Conservation (phyloP, 768 basidiomycete genomes). For the Tephrocybe rancida region DNA sequence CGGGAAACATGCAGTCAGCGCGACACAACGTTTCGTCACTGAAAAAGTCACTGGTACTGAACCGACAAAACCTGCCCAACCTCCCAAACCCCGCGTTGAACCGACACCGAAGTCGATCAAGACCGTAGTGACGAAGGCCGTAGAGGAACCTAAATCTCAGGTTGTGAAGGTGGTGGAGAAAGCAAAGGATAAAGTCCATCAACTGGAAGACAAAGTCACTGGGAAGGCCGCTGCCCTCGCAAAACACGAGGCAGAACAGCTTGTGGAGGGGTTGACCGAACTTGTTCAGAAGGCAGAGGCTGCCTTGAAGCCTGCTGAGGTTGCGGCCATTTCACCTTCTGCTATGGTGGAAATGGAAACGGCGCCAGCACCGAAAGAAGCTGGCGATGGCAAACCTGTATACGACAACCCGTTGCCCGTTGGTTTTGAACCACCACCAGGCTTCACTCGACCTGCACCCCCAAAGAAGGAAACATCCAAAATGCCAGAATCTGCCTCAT, state of each 20-base stretch:
- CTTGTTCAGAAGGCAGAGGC: conserved; percentile 75
- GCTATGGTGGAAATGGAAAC: conserved; percentile 9
- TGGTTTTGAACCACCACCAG: conserved; percentile 93
- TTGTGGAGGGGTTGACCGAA: conserved; percentile 66
- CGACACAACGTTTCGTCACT: conserved; percentile 52
- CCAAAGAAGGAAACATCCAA: conserved; percentile 41
- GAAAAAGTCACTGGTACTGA: conserved; percentile 50
- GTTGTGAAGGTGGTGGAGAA: conserved; percentile 43
- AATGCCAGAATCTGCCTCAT: conserved; percentile 28
- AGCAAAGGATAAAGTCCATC: conserved; percentile 51
- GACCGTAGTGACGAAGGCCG: conserved; percentile 35
- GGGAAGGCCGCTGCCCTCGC: conserved; percentile 18
- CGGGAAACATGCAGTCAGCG: conserved; percentile 48
- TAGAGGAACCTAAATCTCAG: conserved; percentile 46
- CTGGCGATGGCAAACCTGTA: conserved; percentile 36
- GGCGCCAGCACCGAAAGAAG: not conserved
- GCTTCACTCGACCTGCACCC: conserved; percentile 68
- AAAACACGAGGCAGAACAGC: conserved; percentile 31
- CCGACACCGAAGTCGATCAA: conserved; percentile 44
- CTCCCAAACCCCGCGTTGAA: conserved; percentile 28
- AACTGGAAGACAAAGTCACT: conserved; percentile 21
- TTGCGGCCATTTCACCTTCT: conserved; percentile 19
- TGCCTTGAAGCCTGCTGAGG: conserved; percentile 55
- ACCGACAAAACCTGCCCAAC: conserved; percentile 33
- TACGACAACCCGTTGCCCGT: conserved; percentile 83